Evolutionary conservation across 805 yeast genomes (phyloP).

Genomic region (Yarrowia keelungensis): DNA sequence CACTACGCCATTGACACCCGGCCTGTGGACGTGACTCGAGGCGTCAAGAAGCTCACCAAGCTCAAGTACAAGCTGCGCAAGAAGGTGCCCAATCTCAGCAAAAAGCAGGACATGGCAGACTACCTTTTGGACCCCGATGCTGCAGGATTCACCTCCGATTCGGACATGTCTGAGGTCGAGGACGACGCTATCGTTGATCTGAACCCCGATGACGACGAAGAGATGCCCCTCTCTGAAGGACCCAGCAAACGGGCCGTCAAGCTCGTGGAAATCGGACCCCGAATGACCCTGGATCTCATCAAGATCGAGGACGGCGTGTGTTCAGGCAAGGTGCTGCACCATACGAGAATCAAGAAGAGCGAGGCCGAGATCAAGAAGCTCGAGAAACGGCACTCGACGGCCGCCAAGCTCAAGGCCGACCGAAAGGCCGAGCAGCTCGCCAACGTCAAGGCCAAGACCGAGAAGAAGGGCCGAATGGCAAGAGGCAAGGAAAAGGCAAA

Average conservation of each 20-base stretch:
- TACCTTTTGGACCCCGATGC: constrained; percentile 81
- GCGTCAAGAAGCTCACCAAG: constrained; percentile 71
- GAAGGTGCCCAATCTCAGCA: constrained; percentile 71
- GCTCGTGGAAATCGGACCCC: constrained; percentile 91
- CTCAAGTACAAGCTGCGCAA: constrained; percentile 68
- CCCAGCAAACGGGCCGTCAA: constrained; percentile 81
- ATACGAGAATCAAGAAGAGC: constrained; percentile 70
- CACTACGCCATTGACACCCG: constrained; percentile 90
- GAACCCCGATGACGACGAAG: constrained; percentile 37
- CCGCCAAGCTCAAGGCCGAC: constrained; percentile 66
- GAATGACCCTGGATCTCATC: constrained; percentile 73
- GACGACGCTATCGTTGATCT: constrained; percentile 54
- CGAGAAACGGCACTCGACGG: constrained; percentile 70
- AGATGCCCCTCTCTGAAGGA: constrained; percentile 29
- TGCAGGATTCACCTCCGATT: constrained; percentile 81
- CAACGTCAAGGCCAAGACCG: constrained; percentile 74
- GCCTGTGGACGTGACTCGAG: constrained; percentile 70
- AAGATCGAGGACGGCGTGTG: constrained; percentile 95
- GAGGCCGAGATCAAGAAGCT: constrained; percentile 63
- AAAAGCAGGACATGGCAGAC: constrained; percentile 79
- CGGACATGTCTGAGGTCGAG: constrained; percentile 74
- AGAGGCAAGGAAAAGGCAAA: constrained; percentile 54
- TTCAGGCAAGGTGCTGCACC: constrained; percentile 86
- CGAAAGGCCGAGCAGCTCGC: constrained; percentile 81
- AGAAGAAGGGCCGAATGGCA: constrained; percentile 72